These are phyloP conservation scores for Globisporangium echinulatum DNA, from an alignment of 352 stramenopile species.

Conservation along the genomic window DNA sequence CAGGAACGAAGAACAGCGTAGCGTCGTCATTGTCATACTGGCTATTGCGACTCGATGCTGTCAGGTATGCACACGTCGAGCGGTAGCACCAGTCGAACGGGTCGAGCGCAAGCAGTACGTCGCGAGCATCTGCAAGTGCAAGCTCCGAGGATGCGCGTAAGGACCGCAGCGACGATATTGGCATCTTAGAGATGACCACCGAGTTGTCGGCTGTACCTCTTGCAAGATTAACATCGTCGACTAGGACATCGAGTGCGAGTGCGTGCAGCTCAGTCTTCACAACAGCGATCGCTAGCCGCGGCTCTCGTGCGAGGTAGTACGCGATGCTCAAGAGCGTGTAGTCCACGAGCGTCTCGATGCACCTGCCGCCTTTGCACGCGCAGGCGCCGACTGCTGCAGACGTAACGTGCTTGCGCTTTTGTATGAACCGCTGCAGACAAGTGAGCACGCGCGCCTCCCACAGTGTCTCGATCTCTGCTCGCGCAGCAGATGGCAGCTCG, in stretches of 20 bases:
- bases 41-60: constrained; percentile 8
- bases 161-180: background rate
- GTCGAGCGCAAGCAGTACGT: constrained; percentile 41
- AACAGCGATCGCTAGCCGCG: constrained; percentile 22
- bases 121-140: constrained; percentile 18
- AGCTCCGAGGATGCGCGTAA: background rate
- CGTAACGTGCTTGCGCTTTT: constrained; percentile 2
- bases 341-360: constrained; percentile 20
- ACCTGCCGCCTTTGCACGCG: constrained; percentile 3
- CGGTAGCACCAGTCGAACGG: constrained; percentile 58
- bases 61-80: constrained; percentile 19
- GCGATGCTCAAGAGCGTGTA: constrained; percentile 28
- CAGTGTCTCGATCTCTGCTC: constrained; percentile 19
- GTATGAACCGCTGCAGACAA: constrained; percentile 31
- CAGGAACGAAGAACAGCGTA: constrained; percentile 27
- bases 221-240: background rate
- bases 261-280: constrained; percentile 33
- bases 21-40: constrained; percentile 3
- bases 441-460: constrained; percentile 30
- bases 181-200: background rate
- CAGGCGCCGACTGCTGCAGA: constrained; percentile 13
- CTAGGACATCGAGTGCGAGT: constrained; percentile 22
- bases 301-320: constrained; percentile 30
- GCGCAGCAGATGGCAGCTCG: constrained; percentile 3
- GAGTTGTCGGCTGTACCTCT: background rate